These are phyloP conservation scores for Stachybotrys echinatus DNA, from an alignment of 2,329 filamentous ascomycete species.

Conservation along the genomic window DNA sequence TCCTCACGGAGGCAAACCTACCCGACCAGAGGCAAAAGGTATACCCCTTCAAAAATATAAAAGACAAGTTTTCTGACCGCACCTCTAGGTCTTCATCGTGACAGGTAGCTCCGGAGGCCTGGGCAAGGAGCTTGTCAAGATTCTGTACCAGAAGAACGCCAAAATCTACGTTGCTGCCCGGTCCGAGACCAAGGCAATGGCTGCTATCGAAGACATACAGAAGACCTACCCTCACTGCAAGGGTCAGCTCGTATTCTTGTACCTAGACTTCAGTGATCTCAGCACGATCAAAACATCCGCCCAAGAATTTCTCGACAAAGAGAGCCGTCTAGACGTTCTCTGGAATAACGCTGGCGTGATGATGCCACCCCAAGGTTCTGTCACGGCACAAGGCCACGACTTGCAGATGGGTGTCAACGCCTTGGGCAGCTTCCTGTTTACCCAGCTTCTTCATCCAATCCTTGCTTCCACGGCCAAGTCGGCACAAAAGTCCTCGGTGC, in stretches of 20 bases:
- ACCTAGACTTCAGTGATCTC: conserved; percentile 26
- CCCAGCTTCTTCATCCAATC: conserved; percentile 27
- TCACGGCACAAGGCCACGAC: conserved; percentile 32
- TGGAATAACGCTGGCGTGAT: conserved; percentile 39
- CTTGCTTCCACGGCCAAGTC: conserved; percentile 23
- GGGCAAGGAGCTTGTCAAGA: conserved; percentile 38
- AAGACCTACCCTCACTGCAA: background rate
- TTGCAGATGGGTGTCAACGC: conserved; percentile 36
- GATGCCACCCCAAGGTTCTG: conserved; percentile 27
- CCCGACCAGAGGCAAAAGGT: too few species aligned
- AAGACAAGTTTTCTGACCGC: too few species aligned
- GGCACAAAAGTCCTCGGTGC: conserved; percentile 18
- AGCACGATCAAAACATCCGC: conserved; percentile 19
- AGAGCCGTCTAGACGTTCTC: conserved; percentile 27
- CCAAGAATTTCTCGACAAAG: conserved; percentile 12
- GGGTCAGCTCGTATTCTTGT: background rate
- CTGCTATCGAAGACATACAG: background rate
- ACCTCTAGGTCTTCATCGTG: conserved; percentile 31
- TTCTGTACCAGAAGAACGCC: conserved; percentile 42
- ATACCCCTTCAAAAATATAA: too few species aligned
- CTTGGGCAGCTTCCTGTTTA: conserved; percentile 33
- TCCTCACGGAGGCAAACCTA: too few species aligned
- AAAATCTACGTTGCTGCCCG: conserved; percentile 45
- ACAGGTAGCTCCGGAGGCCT: conserved; percentile 28
- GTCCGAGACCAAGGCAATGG: conserved; percentile 2